Evolutionary conservation across 169 alveolate genomes (phyloP).

Genomic region (Eimeria brunetti): DNA sequence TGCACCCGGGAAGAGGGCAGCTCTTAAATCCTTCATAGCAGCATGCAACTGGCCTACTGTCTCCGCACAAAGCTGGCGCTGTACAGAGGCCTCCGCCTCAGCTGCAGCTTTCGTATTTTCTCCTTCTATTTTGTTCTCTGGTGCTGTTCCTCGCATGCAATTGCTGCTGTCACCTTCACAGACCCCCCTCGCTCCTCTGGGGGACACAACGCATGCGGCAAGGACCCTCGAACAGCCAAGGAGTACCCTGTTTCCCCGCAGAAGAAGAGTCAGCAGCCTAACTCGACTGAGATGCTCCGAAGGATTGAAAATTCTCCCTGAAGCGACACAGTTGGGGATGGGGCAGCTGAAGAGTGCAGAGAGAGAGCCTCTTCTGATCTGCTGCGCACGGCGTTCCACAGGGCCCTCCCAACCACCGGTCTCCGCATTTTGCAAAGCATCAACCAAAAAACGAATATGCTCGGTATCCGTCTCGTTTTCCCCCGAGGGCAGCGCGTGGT

Average conservation of each 20-base stretch:
- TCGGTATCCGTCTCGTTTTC: not conserved
- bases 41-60: conserved; percentile 3
- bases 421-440: not conserved
- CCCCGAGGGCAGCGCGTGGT: not conserved
- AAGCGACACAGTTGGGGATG: conserved; percentile 15
- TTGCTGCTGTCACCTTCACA: not conserved
- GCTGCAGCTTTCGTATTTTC: conserved; percentile 28
- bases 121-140: not conserved
- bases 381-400: not conserved
- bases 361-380: not conserved
- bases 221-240: conserved; percentile 26
- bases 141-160: conserved; percentile 32
- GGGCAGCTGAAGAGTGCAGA: conserved; percentile 25
- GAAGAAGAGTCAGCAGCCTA: conserved; percentile 42
- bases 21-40: conserved; percentile 13
- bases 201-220: conserved; percentile 49
- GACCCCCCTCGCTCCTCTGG: not conserved
- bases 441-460: not conserved
- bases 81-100: conserved; percentile 27
- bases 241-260: conserved; percentile 29
- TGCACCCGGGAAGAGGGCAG: conserved; percentile 11
- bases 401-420: not conserved
- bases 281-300: conserved; percentile 28
- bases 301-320: conserved; percentile 2
- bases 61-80: conserved; percentile 17